Percentiles rank a stretch among this genome's conserved stretches.
These are phyloP conservation scores for Ophiobolus disseminans DNA, from an alignment of 2,329 filamentous ascomycete genomes.

Conservation along the genomic window DNA sequence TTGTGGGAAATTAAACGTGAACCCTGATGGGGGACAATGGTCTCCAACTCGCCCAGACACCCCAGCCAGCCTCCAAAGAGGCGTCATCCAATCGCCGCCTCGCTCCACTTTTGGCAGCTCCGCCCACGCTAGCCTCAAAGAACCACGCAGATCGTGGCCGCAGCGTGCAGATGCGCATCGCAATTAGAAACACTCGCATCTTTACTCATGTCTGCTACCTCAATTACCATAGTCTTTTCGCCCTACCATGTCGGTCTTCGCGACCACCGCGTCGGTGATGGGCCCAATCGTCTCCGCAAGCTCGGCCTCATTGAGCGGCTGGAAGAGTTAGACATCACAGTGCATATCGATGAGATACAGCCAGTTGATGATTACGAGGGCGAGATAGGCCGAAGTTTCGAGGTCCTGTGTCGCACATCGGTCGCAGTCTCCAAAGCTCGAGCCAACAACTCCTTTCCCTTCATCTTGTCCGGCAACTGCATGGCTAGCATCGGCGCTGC, in stretches of 20 bases:
- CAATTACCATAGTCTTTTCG: constrained; percentile 21
- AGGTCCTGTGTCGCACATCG: constrained; percentile 50
- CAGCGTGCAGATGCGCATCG: background rate
- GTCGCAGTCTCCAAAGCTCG: constrained; percentile 37
- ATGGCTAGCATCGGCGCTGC: constrained; percentile 46
- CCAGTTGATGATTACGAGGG: constrained; percentile 49
- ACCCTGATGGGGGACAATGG: constrained; percentile 12
- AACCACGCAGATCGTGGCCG: constrained; percentile 1
- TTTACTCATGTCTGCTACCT: background rate
- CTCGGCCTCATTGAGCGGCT: constrained; percentile 39
- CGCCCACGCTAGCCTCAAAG: background rate
- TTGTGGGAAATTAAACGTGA: constrained; percentile 21
- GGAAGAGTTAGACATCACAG: constrained; percentile 23
- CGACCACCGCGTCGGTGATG: constrained; percentile 49
- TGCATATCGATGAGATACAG: constrained; percentile 34
- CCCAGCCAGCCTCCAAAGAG: constrained; percentile 12
- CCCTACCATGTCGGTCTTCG: constrained; percentile 52
- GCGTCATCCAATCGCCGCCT: constrained; percentile 11
- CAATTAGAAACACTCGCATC: background rate
- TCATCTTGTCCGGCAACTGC: constrained; percentile 53
- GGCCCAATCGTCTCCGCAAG: constrained; percentile 42
- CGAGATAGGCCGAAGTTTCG: constrained; percentile 52
- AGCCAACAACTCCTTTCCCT: constrained; percentile 42
- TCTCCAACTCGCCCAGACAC: constrained; percentile 15
- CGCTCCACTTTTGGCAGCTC: background rate